Evolutionary conservation across 2,329 filamentous ascomycete species (phyloP), one percentile per base, ranked within the genome.

Genomic region (Stagonosporopsis vannaccii): DNA sequence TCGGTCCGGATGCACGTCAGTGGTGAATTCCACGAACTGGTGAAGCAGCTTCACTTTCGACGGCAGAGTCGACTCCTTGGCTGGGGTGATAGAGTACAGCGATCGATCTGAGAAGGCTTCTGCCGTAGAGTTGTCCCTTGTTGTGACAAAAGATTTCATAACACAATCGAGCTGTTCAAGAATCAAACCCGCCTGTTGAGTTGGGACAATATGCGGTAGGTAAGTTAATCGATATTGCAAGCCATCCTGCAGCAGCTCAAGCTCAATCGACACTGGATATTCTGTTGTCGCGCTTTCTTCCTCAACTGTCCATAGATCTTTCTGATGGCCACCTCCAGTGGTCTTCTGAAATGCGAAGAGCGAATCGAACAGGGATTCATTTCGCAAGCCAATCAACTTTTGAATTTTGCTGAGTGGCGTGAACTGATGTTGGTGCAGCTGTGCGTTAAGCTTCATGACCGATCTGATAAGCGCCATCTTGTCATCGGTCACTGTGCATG

Each of bases 341-440:
- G 80, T 68, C 61, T 90, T 91, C 68, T 97, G 93, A 68, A 92
- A 94, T 0, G 91, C 89, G 56, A 97, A 86, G 1, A 97, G 80
- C 0, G 92, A 94, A 68, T 97, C 92, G 64, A 97, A 97, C 0
- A 95, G 80, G 0, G 83, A 79, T 6, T 85, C 82, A 22, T 88
- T 85, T 0, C 87, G 79, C 55, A 85, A 82, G 0, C 87, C 87
- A 17, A 91, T 81, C 82, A 88, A 89, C 45, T 84, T 86, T 66
- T 96, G 91, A 9, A 96, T 88, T 26, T 86, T 84, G 3, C 83
- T 81, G 6, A 97, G 79, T 0, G 91, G 86, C 0, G 86, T 85
- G 64, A 89, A 88, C 60, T 95, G 91, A 67, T 92, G 80, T 56
- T 86, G 87, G 43, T 89, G 84, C 1, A 92, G 77, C 4, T 80